These are phyloP conservation scores for Amylostereum areolatum DNA, from an alignment of 1,284 basidiomycete genomes.

Conservation along the genomic window DNA sequence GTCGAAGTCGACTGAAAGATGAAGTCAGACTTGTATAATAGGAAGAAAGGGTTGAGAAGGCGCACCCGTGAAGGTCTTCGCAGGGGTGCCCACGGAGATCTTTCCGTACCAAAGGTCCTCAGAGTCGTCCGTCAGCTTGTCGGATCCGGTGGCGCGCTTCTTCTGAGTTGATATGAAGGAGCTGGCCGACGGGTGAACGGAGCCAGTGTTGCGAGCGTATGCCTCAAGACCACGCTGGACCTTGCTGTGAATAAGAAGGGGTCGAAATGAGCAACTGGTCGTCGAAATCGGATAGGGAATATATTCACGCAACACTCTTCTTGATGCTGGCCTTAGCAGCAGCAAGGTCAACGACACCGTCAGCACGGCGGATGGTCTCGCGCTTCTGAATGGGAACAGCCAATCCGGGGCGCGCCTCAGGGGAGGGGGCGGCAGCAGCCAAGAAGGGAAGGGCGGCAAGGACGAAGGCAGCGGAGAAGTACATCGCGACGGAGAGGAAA, in stretches of 20 bases:
- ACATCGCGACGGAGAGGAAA: conserved; percentile 10
- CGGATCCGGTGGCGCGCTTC: conserved; percentile 12
- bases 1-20: conserved; percentile 27
- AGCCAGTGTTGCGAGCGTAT: conserved; percentile 17
- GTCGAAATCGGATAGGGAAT: conserved; percentile 4
- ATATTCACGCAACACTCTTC: conserved; percentile 8
- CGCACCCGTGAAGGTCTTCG: conserved; percentile 17
- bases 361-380: background rate
- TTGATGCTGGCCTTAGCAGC: background rate
- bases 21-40: background rate
- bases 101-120: conserved; percentile 20
- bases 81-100: conserved; percentile 25
- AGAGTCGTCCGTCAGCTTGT: conserved; percentile 13
- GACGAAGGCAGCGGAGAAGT: conserved; percentile 10
- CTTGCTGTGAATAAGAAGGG: conserved; percentile 11
- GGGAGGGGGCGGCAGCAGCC: conserved; percentile 10
- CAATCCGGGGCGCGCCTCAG: conserved; percentile 4
- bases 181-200: conserved; percentile 10
- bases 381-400: conserved; percentile 11
- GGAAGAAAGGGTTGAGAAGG: background rate
- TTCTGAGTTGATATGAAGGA: background rate
- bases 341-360: conserved; percentile 6
- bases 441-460: conserved; percentile 12
- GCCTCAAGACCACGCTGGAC: conserved; percentile 11
- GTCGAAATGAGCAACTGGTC: background rate